Percentiles rank a stretch among this genome's conserved stretches.
Conservation (phyloP, 345 rosid species). For the Sisymbrium irio region DNA sequence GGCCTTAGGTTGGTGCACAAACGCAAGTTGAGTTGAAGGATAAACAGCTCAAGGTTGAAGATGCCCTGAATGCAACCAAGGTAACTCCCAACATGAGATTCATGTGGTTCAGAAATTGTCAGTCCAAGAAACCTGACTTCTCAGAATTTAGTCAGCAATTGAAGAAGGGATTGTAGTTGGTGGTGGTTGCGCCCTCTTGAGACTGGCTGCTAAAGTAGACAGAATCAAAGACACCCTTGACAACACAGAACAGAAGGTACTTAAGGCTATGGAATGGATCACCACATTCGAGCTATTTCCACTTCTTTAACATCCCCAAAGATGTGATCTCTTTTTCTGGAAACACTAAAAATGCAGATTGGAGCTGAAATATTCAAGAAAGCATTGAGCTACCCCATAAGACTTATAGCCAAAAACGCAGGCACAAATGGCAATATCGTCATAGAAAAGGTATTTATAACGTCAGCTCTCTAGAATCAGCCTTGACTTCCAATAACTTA, state of each 20-base stretch:
- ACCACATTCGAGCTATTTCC: not conserved
- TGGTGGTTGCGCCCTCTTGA: conserved; percentile 84
- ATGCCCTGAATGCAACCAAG: conserved; percentile 96
- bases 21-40: conserved; percentile 90
- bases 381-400: conserved; percentile 77
- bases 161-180: conserved; percentile 97
- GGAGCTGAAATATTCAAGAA: conserved; percentile 90
- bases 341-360: conserved; percentile 44
- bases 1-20: conserved; percentile 80
- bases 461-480: not conserved
- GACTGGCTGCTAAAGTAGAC: conserved; percentile 70
- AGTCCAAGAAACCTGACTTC: conserved; percentile 29
- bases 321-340: not conserved
- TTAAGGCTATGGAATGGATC: not conserved
- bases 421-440: conserved; percentile 77
- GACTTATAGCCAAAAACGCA: conserved; percentile 81
- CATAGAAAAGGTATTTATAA: conserved; percentile 56
- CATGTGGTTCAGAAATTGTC: conserved; percentile 10
- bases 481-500: not conserved
- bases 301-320: not conserved
- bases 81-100: conserved; percentile 34
- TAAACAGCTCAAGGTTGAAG: conserved; percentile 81
- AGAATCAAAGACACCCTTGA: conserved; percentile 60
- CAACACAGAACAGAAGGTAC: conserved; percentile 81
- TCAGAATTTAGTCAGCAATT: conserved; percentile 67